Conservation (phyloP, 208 protist species). For the Trypanosomatidae sp. region DNA sequence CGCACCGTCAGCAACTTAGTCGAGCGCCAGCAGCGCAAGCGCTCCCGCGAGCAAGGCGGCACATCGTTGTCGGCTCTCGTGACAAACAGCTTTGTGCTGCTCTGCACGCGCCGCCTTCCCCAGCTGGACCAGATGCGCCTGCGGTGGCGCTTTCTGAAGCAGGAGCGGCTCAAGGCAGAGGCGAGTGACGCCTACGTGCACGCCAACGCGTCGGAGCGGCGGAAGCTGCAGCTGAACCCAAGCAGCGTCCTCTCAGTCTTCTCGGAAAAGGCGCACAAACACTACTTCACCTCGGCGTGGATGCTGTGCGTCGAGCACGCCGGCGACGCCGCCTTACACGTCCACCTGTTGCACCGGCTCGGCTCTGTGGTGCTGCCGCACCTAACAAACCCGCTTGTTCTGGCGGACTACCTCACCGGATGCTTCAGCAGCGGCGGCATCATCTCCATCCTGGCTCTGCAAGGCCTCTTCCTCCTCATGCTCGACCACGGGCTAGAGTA, state of each 20-base stretch:
- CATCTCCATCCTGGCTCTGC: slow-evolving; percentile 82
- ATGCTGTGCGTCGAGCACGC: slow-evolving; percentile 66
- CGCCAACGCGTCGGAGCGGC: slow-evolving; percentile 66
- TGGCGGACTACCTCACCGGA: slow-evolving; percentile 84
- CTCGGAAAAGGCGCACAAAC: slow-evolving; percentile 77
- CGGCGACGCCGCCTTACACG: slow-evolving; percentile 50
- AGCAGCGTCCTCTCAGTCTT: slow-evolving; percentile 76
- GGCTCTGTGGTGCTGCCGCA: slow-evolving; percentile 67
- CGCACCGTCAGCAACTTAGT: slow-evolving; percentile 44
- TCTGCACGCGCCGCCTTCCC: slow-evolving; percentile 59
- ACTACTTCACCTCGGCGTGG: slow-evolving; percentile 84
- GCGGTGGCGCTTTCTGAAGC: slow-evolving; percentile 64
- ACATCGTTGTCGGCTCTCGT: slow-evolving; percentile 27
- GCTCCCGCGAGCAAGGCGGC: slow-evolving; percentile 33
- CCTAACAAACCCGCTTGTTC: slow-evolving; percentile 83
- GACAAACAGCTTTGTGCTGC: slow-evolving; percentile 75
- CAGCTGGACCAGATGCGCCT: slow-evolving; percentile 47
- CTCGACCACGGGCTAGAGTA: slow-evolving; percentile 91
- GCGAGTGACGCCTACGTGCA: slow-evolving; percentile 63
- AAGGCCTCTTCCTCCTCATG: slow-evolving; percentile 89
- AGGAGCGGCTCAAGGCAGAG: slow-evolving; percentile 56
- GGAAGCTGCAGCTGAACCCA: slow-evolving; percentile 52
- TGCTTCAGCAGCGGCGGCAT: slow-evolving; percentile 88
- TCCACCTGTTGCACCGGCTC: slow-evolving; percentile 83
- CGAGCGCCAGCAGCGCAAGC: slow-evolving; percentile 48